Base-by-base conservation (phyloP, 2,329 filamentous ascomycete genomes). In the Fusarium pseudograminearum region DNA sequence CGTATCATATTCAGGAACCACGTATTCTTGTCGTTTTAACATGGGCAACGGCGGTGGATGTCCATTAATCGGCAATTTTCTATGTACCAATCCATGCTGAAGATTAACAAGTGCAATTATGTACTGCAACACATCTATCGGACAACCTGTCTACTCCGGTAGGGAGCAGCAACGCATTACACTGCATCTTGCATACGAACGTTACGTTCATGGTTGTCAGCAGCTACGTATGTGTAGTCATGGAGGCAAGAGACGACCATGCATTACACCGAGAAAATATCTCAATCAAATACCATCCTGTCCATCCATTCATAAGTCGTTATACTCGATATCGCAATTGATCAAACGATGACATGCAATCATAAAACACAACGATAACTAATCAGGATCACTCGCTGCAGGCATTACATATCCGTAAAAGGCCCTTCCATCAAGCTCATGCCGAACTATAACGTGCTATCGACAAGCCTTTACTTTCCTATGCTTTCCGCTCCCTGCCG, bases 401-500 rank as follows among this genome's bases (percentile, higher is more conserved):
- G 51, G 67, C 67, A 68, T 70, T 20, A 51, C 31, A 54, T 60
- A 56, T 61, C 67, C 54, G 67, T 65, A 70, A 70, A 70, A 68
- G 67, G 67, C 45, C 67, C 63, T 66, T 69, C 57, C 26, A 20
- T 50, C 36, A 33, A 31, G n/a, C 7, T 52, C 14, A 33, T 34
- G 41, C 44, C 33, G 45, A 47, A 48, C 54, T 40, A 33, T 41
- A 40, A 14, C n/a, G 4, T 40, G 18, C 10, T 22, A 59, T 53
- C 18, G 53, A 47, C 51, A 44, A 54, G 50, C 67, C 67, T 67
- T 46, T 52, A 34, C 57, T 71, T 69, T 65, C 71, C 71, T 71
- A 41, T 42, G 42, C n/a, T 72, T 74, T 68, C 71, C 71, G 71
- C 57, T 58, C 40, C 47, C 67, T 71, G 67, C 71, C 71, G 71